phyloP scores from a whole-genome alignment of 2,329 filamentous ascomycete species.

The Stemphylium beticola region DNA sequence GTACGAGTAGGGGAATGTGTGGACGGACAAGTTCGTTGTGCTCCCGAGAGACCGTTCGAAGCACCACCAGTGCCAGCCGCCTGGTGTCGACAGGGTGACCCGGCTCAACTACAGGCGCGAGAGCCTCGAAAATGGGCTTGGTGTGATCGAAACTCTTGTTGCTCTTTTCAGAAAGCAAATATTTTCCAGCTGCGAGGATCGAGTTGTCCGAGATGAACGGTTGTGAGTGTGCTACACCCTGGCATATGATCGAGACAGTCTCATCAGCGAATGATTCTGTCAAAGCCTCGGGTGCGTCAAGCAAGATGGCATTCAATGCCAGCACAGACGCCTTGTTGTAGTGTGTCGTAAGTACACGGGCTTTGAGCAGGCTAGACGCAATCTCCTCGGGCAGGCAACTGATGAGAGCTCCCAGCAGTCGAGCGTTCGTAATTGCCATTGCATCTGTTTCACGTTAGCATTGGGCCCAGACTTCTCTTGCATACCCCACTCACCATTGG shows the following conservation, averaged over 20 bases:
- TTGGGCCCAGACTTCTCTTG: background rate
- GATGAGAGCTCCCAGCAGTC: slow-evolving; percentile 85
- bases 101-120: slow-evolving; percentile 77
- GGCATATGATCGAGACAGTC: slow-evolving; percentile 75
- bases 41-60: slow-evolving; percentile 81
- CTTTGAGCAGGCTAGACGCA: slow-evolving; percentile 66
- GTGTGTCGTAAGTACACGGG: slow-evolving; percentile 78
- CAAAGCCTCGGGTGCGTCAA: slow-evolving; percentile 77
- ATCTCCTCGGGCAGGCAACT: slow-evolving; percentile 80
- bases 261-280: slow-evolving; percentile 74
- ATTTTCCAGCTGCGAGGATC: slow-evolving; percentile 90
- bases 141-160: slow-evolving; percentile 75
- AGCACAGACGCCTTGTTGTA: slow-evolving; percentile 81
- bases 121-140: slow-evolving; percentile 79
- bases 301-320: slow-evolving; percentile 84
- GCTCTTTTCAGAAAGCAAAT: slow-evolving; percentile 71
- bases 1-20: slow-evolving; percentile 79
- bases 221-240: slow-evolving; percentile 76
- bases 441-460: slow-evolving; percentile 51
- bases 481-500: slow-evolving; percentile 60
- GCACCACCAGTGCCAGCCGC: slow-evolving; percentile 82
- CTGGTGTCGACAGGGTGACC: slow-evolving; percentile 82
- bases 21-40: slow-evolving; percentile 82
- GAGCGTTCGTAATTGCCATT: slow-evolving; percentile 89
- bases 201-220: slow-evolving; percentile 86